A percentile compares a stretch with the other conserved stretches of the same genome.
Conservation (phyloP, 2,329 filamentous ascomycete genomes). For the Ceratocystis variospora region DNA sequence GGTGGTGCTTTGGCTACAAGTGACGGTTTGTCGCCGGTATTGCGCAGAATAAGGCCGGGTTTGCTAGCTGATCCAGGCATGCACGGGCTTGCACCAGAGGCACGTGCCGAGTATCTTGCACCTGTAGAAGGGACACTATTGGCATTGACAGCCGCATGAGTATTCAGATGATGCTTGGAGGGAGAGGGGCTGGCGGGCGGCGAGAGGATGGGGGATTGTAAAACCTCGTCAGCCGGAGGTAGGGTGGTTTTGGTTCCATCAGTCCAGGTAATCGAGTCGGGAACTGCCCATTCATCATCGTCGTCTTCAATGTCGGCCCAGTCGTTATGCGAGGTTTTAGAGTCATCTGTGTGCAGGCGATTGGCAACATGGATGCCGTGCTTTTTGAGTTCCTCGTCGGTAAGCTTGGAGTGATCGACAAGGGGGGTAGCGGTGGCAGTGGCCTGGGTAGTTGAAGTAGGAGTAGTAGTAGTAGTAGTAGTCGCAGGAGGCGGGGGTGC, state of each 20-base stretch:
- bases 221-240: conserved; percentile 39
- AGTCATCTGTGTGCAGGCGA: conserved; percentile 61
- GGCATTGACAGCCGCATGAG: conserved; percentile 24
- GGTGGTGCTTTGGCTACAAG: conserved; percentile 58
- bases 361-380: conserved; percentile 77
- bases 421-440: conserved; percentile 32
- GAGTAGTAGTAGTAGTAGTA: conserved; percentile 21
- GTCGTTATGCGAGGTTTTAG: conserved; percentile 55
- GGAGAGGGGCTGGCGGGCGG: neutral
- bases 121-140: conserved; percentile 17
- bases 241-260: conserved; percentile 74
- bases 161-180: conserved; percentile 29
- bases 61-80: conserved; percentile 24
- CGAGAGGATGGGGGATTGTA: conserved; percentile 20
- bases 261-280: conserved; percentile 75
- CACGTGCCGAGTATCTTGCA: neutral
- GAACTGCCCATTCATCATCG: conserved; percentile 66
- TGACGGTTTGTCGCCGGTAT: conserved; percentile 52
- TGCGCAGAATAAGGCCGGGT: conserved; percentile 52
- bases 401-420: conserved; percentile 66
- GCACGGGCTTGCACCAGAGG: neutral
- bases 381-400: conserved; percentile 75
- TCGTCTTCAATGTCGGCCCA: conserved; percentile 88
- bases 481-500: conserved; percentile 18
- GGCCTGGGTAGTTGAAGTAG: conserved; percentile 29